Conservation (phyloP, 2,329 filamentous ascomycete species). For the Colletotrichum phormii region DNA sequence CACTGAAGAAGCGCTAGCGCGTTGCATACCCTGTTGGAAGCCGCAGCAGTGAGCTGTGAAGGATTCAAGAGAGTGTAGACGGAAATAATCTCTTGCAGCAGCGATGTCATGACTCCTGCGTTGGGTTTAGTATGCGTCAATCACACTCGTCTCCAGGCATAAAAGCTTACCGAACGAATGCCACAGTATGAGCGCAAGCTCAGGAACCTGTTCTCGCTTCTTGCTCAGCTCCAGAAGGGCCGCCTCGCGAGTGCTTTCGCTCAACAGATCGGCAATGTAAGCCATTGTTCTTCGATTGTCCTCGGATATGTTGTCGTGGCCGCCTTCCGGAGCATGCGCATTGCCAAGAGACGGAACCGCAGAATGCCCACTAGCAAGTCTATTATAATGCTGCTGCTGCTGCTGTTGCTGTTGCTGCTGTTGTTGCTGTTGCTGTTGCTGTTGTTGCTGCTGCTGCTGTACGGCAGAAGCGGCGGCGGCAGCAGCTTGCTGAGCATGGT, state of each 20-base stretch:
- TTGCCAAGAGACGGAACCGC: constrained; percentile 58
- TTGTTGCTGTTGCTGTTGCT: constrained; percentile 63
- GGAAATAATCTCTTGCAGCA: constrained; percentile 98
- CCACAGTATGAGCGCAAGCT: constrained; percentile 96
- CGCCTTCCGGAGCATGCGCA: constrained; percentile 64
- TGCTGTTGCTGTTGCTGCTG: constrained; percentile 51
- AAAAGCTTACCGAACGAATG: constrained; percentile 88
- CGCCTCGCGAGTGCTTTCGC: constrained; percentile 86
- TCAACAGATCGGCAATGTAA: constrained; percentile 92
- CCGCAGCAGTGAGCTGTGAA: constrained; percentile 96
- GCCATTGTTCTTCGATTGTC: constrained; percentile 93
- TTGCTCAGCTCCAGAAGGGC: constrained; percentile 96
- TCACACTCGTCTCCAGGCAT: not conserved
- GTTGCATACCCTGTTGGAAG: constrained; percentile 97
- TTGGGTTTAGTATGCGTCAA: constrained; percentile 2
- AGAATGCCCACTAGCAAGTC: constrained; percentile 76
- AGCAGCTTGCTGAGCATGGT: constrained; percentile 66
- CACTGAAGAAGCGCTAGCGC: constrained; percentile 95
- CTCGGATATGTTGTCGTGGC: constrained; percentile 80
- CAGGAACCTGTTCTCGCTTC: constrained; percentile 97
- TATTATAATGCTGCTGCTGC: constrained; percentile 75
- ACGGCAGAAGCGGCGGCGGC: constrained; percentile 64
- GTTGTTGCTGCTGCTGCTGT: constrained; percentile 63
- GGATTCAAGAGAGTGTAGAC: constrained; percentile 97
- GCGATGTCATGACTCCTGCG: constrained; percentile 94